A percentile compares a stretch with the other conserved stretches of the same genome.
phyloP scores from a whole-genome alignment of 345 rosid species.

The Corchorus capsularis region DNA sequence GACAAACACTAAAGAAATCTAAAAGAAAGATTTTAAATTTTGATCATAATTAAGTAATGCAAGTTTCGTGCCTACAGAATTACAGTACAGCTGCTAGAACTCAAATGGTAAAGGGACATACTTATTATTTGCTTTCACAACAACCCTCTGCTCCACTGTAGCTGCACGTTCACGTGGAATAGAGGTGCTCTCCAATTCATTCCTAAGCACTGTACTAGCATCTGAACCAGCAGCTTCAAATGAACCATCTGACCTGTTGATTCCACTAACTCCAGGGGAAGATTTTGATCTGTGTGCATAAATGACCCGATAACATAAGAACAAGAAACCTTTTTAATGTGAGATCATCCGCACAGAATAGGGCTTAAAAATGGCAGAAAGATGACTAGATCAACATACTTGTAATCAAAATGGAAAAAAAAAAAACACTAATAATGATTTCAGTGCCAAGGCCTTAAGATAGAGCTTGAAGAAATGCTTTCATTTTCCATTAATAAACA shows the following conservation, averaged over 20 bases:
- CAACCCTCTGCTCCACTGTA: slow-evolving; percentile 53
- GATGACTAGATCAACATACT: not conserved
- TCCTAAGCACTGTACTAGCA: slow-evolving; percentile 51
- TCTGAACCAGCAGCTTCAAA: slow-evolving; percentile 67
- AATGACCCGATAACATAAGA: slow-evolving; percentile 15
- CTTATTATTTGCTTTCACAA: slow-evolving; percentile 70
- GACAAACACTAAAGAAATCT: not conserved
- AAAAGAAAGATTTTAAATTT: slow-evolving; percentile 4
- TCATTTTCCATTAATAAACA: not conserved
- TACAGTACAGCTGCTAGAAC: slow-evolving; percentile 4
- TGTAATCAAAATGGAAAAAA: not conserved
- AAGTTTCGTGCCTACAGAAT: not conserved
- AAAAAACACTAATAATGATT: not conserved
- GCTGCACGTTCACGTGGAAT: slow-evolving; percentile 57
- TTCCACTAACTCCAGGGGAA: slow-evolving; percentile 58
- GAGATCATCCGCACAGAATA: not conserved
- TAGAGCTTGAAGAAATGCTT: not conserved
- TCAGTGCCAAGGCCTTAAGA: not conserved
- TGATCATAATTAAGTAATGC: not conserved
- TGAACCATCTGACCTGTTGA: slow-evolving; percentile 62
- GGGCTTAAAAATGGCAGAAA: not conserved
- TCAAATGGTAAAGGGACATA: slow-evolving; percentile 39
- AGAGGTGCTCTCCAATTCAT: slow-evolving; percentile 57
- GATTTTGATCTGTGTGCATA: slow-evolving; percentile 64
- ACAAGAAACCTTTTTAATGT: not conserved